phyloP scores from a whole-genome alignment of 257 asterid species.

The Capsicum baccatum region DNA sequence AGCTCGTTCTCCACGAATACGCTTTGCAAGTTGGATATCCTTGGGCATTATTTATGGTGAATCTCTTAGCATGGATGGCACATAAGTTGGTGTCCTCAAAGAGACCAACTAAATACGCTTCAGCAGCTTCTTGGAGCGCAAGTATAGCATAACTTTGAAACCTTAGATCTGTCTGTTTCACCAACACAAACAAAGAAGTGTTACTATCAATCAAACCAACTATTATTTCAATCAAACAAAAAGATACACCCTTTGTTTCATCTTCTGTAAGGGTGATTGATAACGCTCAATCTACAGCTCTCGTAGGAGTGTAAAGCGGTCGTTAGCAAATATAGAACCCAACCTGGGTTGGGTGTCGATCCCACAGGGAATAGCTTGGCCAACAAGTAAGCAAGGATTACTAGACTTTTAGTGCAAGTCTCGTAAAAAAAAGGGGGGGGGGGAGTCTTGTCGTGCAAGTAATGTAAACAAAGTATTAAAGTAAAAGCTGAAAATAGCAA shows the following conservation, averaged over 20 bases:
- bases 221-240: constrained; percentile 1
- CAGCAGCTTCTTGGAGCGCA: too few species aligned
- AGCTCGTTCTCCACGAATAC: constrained; percentile 87
- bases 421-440: too few species aligned
- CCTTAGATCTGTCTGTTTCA: constrained; percentile 50
- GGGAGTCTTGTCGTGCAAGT: too few species aligned
- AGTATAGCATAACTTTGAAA: constrained; percentile 58
- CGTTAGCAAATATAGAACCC: too few species aligned
- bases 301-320: too few species aligned
- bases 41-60: constrained; percentile 17
- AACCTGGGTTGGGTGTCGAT: too few species aligned
- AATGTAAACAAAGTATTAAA: too few species aligned
- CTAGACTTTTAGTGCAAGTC: too few species aligned
- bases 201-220: constrained; percentile 15
- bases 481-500: too few species aligned
- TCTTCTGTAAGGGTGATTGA: background rate
- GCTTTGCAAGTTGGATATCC: constrained; percentile 77
- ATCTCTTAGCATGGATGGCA: constrained; percentile 39
- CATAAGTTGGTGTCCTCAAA: constrained; percentile 79
- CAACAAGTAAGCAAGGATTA: too few species aligned
- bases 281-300: too few species aligned
- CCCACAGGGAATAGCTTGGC: too few species aligned
- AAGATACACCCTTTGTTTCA: background rate
- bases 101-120: constrained; percentile 53
- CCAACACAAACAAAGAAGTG: background rate